Base-by-base conservation (phyloP, 2,329 filamentous ascomycete genomes). In the Aureobasidium sp. region DNA sequence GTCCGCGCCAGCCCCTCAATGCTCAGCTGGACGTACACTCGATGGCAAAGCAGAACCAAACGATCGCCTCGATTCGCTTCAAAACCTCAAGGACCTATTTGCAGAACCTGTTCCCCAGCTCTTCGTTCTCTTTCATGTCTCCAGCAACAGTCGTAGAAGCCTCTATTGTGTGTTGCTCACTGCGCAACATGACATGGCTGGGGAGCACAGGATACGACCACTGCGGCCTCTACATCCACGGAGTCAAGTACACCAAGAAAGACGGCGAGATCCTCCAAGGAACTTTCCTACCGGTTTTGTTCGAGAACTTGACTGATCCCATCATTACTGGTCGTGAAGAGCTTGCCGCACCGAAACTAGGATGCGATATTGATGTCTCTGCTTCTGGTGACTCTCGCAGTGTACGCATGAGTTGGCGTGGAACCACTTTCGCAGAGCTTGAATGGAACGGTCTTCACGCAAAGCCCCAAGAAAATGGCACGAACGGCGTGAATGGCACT, bases 191-290 rank as follows among this genome's bases (percentile, higher is more conserved):
- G 75, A 76, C 79, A 39, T 87, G 84, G 83, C 77, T 87, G 0
- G 83, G 81, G 5, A 83, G 84, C 2, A 71, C 73, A 0, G 82
- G 84, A 0, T 87, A 87, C 68, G 78, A 74, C 22, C 78, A 80
- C 66, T 73, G 84, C 17, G 84, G 83, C 0, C 75, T 87, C 0
- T 86, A 83, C 67, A 78, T 87, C 11, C 84, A 87, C 64, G 84
- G 82, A 0, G 80, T 87, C 1, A 71, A 84, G 63, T 85, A 84
- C 64, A 75, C 71, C 2, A 80, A 78, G 65, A 73, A 76, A 1
- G 68, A 81, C 58, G 82, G 83, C 0, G 71, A 73, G 0, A 70
- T 76, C 0, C 66, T 83, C 1, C 70, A 71, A 17, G 84, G 82
- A 2, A 80, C 79, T 0, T 86, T 80, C 65, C 68, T 86, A 42